These are phyloP conservation scores for Xylaria nigripes DNA, from an alignment of 495 filamentous ascomycete species.

Conservation along the genomic window DNA sequence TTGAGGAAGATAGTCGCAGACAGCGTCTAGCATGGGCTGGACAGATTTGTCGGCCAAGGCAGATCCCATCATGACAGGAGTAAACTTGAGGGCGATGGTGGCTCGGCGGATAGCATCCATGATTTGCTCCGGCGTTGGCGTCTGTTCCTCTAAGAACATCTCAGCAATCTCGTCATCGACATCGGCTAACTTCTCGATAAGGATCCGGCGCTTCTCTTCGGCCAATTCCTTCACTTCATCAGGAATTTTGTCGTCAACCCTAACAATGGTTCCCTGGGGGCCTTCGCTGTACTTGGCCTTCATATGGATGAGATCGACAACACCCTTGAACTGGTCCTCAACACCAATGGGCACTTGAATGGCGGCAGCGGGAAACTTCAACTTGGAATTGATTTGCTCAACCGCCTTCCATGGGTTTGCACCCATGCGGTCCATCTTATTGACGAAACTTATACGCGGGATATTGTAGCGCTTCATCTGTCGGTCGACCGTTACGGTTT, in stretches of 20 bases:
- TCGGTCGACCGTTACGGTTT: constrained; percentile 96
- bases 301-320: constrained; percentile 91
- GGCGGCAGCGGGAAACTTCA: constrained; percentile 85
- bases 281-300: constrained; percentile 89
- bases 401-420: constrained; percentile 97
- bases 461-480: constrained; percentile 99
- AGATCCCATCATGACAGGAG: constrained; percentile 92
- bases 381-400: constrained; percentile 92
- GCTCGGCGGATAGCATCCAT: constrained; percentile 83
- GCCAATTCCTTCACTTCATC: constrained; percentile 62
- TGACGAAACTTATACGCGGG: constrained; percentile 90
- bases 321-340: constrained; percentile 88
- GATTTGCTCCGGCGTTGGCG: constrained; percentile 70
- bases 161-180: constrained; percentile 98
- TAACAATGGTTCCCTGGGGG: constrained; percentile 58
- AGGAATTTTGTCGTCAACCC: constrained; percentile 71
- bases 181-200: constrained; percentile 94
- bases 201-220: constrained; percentile 67
- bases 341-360: constrained; percentile 92
- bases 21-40: constrained; percentile 95
- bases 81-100: constrained; percentile 84
- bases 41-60: constrained; percentile 91
- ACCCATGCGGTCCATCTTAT: constrained; percentile 99
- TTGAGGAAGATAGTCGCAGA: constrained; percentile 94
- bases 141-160: constrained; percentile 80